These are phyloP conservation scores for Hyphodiscus sp. DNA, from an alignment of 2,329 filamentous ascomycete genomes.

Conservation along the genomic window DNA sequence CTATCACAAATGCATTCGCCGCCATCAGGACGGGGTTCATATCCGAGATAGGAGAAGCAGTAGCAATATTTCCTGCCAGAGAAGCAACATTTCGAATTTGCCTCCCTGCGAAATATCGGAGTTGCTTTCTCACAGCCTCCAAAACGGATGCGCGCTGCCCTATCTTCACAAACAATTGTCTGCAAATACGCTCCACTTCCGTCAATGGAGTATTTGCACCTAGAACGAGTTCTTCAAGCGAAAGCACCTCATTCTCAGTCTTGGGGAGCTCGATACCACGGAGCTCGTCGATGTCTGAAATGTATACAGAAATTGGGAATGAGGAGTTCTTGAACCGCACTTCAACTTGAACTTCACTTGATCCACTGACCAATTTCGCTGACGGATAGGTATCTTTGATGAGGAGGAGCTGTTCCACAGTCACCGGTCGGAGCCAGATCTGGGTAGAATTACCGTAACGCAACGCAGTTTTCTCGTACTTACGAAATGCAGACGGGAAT, in stretches of 20 bases:
- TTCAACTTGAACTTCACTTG: conserved; percentile 94
- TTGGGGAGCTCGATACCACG: conserved; percentile 72
- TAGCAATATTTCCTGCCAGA: conserved; percentile 85
- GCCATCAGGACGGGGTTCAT: conserved; percentile 88
- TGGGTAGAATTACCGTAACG: conserved; percentile 89
- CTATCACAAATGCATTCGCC: conserved; percentile 70
- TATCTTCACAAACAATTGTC: conserved; percentile 33
- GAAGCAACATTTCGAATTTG: conserved; percentile 96
- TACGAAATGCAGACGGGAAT: conserved; percentile 77
- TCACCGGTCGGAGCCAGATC: conserved; percentile 83
- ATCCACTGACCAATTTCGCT: conserved; percentile 89
- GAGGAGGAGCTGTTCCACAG: conserved; percentile 74
- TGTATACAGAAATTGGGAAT: conserved; percentile 81
- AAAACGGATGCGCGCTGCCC: conserved; percentile 66
- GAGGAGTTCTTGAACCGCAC: conserved; percentile 92
- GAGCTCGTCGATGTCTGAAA: conserved; percentile 85
- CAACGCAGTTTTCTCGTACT: conserved; percentile 72
- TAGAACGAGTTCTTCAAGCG: conserved; percentile 37
- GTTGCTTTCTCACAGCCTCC: conserved; percentile 73
- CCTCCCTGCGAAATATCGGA: conserved; percentile 86
- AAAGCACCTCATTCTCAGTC: conserved; percentile 37
- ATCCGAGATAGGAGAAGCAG: conserved; percentile 91
- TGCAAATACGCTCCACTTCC: conserved; percentile 64
- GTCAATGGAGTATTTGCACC: conserved; percentile 88
- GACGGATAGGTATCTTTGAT: conserved; percentile 79